Evolutionary conservation across 1,284 basidiomycete species (phyloP).

Genomic region (Laetiporus sulphureus): DNA sequence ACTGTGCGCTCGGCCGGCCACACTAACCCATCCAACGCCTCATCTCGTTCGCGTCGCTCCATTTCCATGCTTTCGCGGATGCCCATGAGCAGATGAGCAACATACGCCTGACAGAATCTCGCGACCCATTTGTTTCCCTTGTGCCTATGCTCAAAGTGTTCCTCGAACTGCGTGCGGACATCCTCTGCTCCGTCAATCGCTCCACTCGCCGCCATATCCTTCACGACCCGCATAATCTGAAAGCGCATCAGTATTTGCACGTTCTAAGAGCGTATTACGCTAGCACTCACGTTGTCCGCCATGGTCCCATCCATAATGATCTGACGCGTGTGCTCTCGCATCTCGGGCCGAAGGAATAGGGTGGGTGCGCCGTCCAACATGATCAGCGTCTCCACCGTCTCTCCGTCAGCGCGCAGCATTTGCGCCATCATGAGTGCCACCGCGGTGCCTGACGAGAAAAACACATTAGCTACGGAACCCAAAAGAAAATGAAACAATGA

Average conservation of each 20-base stretch:
- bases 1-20: slow-evolving; percentile 10
- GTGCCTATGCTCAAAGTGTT: slow-evolving; percentile 6
- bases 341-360: slow-evolving; percentile 3
- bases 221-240: slow-evolving; percentile 8
- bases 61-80: slow-evolving; percentile 5
- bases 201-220: slow-evolving; percentile 7
- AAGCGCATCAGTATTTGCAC: background rate
- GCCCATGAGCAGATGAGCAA: slow-evolving; percentile 10
- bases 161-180: slow-evolving; percentile 6
- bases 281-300: background rate
- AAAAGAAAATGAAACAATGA: background rate
- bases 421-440: slow-evolving; percentile 5
- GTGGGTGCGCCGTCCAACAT: slow-evolving; percentile 11
- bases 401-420: slow-evolving; percentile 5
- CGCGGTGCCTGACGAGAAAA: no score
- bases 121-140: slow-evolving; percentile 7
- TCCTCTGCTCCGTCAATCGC: slow-evolving; percentile 6
- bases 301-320: slow-evolving; percentile 5
- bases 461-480: no score
- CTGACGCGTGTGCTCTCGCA: background rate
- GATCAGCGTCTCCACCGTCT: slow-evolving; percentile 8
- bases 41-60: background rate
- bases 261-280: background rate
- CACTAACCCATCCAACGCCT: background rate
- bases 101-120: slow-evolving; percentile 11